These are phyloP conservation scores for Daldinia grandis DNA, from an alignment of 495 filamentous ascomycete species.

Conservation along the genomic window DNA sequence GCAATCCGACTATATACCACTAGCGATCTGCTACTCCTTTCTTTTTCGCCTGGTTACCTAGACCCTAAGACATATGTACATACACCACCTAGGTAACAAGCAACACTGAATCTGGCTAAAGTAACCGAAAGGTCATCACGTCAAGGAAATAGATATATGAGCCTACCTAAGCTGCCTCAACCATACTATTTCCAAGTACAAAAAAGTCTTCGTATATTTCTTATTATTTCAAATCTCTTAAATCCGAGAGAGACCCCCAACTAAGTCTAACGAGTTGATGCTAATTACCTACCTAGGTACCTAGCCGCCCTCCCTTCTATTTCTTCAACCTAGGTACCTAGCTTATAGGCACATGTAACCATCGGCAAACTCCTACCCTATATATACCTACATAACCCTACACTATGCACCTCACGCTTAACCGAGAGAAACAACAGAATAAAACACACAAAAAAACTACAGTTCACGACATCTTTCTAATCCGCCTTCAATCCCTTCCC, in stretches of 20 bases:
- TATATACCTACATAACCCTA: neutral
- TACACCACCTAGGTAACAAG: neutral
- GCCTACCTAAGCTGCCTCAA: neutral
- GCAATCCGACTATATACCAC: neutral
- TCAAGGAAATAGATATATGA: too few species aligned
- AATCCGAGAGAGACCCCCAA: neutral
- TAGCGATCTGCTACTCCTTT: neutral
- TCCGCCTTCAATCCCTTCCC: conserved; percentile 13
- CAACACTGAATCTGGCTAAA: neutral
- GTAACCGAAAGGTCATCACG: neutral
- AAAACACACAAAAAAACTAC: neutral
- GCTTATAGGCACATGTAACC: neutral
- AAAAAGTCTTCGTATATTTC: neutral
- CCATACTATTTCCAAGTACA: neutral
- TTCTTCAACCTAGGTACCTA: neutral
- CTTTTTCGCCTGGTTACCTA: too few species aligned
- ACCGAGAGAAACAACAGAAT: neutral
- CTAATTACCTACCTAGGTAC: neutral
- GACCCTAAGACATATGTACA: neutral
- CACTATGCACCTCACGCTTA: neutral
- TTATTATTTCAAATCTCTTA: neutral
- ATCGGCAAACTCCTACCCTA: neutral
- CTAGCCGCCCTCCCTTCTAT: neutral
- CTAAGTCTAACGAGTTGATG: neutral
- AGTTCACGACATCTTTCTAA: neutral